Base-by-base conservation (phyloP, 2,329 filamentous ascomycete species). In the Tricladium varicosporioides region DNA sequence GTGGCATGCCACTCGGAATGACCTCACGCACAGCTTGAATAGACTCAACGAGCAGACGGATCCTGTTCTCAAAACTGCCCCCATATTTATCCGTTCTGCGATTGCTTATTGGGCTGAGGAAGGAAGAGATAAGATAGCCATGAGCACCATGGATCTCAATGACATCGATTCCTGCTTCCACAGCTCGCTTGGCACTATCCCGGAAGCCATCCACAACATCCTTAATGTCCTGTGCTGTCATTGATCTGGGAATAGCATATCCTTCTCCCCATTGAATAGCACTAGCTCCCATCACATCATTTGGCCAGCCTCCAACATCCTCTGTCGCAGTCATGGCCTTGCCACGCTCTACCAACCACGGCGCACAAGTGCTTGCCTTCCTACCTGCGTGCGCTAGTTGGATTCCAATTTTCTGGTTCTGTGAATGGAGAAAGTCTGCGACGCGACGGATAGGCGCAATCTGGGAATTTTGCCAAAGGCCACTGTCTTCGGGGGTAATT, bases 301-400 rank as follows among this genome's bases (percentile, higher is more conserved):
- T 66, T 1, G 68, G 70, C 74, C 74, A 77, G 10, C 75, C 75
- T 13, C 70, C 70, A 5, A 66, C 67, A 1, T 70, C 70, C 31
- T 64, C 58, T 2, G 59, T 62, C 1, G 72, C 72, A 0, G 70
- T 54, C 1, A 57, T 60, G 13, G 58, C 63, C 57, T 70, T 71
- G 8, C 59, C 69, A 10, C 56, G 36, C 1, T 54, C 50, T 43
- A 54, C 48, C 3, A 74, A 53, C 71, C 72, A 76, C 0, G 73
- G 73, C 1, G 73, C 68, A 1, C 71, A 54, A 2, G 65, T 69
- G 42, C 68, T 70, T 1, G 71, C 73, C 59, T 76, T 76, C 10
- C 75, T 66, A 0, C 86, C 86, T 0, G 85, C 85, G 65, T 89
- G 86, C 1, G 74, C 85, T n/a, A 89, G 74, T 69, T 88, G 89